phyloP scores from a whole-genome alignment of 768 basidiomycete species.

The Sutorius australiensis region DNA sequence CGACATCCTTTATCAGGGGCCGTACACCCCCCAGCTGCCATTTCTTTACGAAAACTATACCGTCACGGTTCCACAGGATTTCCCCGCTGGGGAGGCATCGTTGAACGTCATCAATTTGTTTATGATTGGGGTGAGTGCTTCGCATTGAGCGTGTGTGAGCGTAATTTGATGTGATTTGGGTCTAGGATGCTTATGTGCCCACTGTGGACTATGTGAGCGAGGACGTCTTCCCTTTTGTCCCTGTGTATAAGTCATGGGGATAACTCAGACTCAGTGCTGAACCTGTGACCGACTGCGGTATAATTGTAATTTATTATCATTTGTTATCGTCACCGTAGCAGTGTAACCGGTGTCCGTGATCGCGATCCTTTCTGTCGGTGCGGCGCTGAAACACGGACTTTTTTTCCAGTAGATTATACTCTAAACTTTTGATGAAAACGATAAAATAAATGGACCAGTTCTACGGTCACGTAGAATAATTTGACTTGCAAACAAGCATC shows the following conservation, averaged over 20 bases:
- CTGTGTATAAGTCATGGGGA: neutral
- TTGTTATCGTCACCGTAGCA: neutral
- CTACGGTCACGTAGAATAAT: no score
- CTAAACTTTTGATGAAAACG: no score
- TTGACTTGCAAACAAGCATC: no score
- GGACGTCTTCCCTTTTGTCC: no score
- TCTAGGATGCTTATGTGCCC: constrained; percentile 10
- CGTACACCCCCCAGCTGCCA: constrained; percentile 24
- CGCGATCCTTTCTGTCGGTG: no score
- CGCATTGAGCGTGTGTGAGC: neutral
- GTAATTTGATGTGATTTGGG: neutral
- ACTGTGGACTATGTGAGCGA: constrained; percentile 23
- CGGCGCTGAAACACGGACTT: no score
- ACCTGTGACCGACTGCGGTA: neutral
- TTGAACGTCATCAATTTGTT: constrained; percentile 36
- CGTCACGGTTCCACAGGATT: constrained; percentile 24
- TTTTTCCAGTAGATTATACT: no score
- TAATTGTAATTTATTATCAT: constrained; percentile 1
- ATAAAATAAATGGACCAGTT: no score
- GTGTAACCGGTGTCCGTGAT: no score
- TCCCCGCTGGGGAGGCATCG: constrained; percentile 30
- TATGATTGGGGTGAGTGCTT: constrained; percentile 38
- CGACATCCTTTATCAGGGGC: constrained; percentile 33
- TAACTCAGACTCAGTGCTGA: neutral
- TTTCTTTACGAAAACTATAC: constrained; percentile 30